A percentile compares a stretch with the other conserved stretches of the same genome.
Conservation (phyloP, 305 asterid genomes). For the Fraxinus paxiana region DNA sequence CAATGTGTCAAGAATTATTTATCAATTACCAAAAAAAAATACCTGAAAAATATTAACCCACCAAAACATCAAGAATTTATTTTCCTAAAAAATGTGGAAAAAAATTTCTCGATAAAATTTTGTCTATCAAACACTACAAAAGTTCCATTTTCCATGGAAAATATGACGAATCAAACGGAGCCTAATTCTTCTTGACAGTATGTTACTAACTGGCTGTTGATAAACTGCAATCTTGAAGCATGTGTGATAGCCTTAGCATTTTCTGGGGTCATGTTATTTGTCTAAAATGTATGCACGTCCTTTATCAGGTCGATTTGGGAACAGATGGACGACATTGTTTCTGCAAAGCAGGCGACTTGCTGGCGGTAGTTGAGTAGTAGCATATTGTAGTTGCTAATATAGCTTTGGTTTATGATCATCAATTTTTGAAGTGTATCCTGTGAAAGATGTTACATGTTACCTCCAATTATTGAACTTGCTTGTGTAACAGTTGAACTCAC, state of each 20-base stretch:
- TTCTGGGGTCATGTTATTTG: not conserved
- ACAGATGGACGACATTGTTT: conserved; percentile 54
- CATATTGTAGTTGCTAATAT: not conserved
- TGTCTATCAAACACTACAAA: no score
- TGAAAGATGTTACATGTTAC: not conserved
- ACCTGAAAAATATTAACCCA: no score
- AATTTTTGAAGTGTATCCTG: not conserved
- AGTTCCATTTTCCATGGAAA: no score
- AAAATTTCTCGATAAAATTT: no score
- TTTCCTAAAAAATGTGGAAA: no score
- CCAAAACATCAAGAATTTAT: no score
- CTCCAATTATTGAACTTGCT: not conserved
- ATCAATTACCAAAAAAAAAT: no score
- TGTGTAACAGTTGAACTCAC: no score
- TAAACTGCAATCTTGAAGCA: not conserved
- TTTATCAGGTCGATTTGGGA: conserved; percentile 67
- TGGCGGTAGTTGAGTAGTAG: conserved; percentile 69
- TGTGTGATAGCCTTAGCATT: not conserved
- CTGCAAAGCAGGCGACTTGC: conserved; percentile 67
- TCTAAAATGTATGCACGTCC: not conserved
- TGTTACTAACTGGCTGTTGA: not conserved
- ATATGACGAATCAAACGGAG: no score
- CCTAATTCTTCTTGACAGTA: not conserved
- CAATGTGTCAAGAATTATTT: no score
- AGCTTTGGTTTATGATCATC: not conserved